Evolutionary conservation across 2,329 filamentous ascomycete species (phyloP).

Genomic region (Aspergillus puulaauensis): DNA sequence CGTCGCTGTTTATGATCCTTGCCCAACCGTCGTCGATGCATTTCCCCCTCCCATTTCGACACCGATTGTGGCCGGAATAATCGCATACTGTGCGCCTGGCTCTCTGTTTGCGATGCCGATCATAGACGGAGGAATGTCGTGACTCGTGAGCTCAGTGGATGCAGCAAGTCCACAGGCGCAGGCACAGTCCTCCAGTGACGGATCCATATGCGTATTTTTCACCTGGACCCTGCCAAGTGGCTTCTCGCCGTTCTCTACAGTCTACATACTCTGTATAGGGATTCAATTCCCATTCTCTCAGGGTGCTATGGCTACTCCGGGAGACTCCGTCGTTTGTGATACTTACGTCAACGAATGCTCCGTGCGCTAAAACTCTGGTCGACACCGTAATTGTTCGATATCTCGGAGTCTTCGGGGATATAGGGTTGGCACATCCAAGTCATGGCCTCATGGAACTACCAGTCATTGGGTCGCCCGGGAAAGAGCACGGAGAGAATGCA

Average conservation of each 20-base stretch:
- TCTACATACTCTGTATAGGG: not conserved
- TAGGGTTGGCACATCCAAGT: not conserved
- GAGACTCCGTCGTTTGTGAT: not conserved
- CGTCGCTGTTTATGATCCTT: not conserved
- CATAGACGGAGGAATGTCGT: not conserved
- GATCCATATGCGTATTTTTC: not conserved
- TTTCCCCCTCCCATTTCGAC: not conserved
- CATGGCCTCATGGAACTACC: not conserved
- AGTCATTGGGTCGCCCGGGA: not conserved
- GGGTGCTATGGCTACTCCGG: not conserved
- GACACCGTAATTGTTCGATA: not conserved
- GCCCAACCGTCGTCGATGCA: not conserved
- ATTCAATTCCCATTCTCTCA: not conserved
- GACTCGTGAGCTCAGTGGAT: not conserved
- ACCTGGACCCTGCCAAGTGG: slow-evolving; percentile 3
- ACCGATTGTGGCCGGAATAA: not conserved
- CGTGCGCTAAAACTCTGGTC: not conserved
- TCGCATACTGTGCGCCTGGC: not conserved
- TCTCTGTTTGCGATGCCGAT: not conserved
- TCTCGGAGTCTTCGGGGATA: too few species aligned
- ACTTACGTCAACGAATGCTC: not conserved
- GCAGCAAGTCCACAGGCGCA: not conserved
- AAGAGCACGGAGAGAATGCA: not conserved
- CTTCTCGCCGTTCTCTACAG: not conserved
- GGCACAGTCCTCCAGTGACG: not conserved